A percentile compares a stretch with the other conserved stretches of the same genome.
Evolutionary conservation across 2,329 filamentous ascomycete species (phyloP).

Genomic region (Pestalotiopsis sp.): DNA sequence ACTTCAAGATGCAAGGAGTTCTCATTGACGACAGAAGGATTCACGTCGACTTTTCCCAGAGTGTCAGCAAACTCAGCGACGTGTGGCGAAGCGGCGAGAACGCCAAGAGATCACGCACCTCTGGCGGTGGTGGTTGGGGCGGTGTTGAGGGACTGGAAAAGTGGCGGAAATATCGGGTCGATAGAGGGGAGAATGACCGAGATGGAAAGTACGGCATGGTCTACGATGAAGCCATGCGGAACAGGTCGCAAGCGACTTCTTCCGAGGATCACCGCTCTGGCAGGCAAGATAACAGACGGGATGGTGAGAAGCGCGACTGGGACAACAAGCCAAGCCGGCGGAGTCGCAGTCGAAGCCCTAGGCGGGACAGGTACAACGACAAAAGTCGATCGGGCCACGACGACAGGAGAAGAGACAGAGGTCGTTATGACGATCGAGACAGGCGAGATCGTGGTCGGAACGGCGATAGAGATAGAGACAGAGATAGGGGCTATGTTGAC

Average conservation of each 20-base stretch:
- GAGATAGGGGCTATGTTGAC: conserved; percentile 21
- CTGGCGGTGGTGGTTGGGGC: conserved; percentile 73
- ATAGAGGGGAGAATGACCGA: conserved; percentile 41
- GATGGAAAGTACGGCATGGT: conserved; percentile 74
- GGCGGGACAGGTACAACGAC: conserved; percentile 22
- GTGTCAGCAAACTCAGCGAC: conserved; percentile 84
- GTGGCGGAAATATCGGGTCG: conserved; percentile 77
- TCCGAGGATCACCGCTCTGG: conserved; percentile 27
- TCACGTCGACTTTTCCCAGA: conserved; percentile 98
- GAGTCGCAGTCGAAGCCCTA: conserved; percentile 34
- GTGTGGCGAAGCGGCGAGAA: conserved; percentile 88
- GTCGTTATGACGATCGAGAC: conserved; percentile 23
- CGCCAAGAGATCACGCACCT: conserved; percentile 64
- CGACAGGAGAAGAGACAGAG: conserved; percentile 18
- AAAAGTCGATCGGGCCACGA: conserved; percentile 14
- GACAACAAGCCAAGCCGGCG: conserved; percentile 32
- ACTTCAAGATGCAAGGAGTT: conserved; percentile 98
- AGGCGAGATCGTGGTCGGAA: conserved; percentile 24
- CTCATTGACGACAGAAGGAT: conserved; percentile 97
- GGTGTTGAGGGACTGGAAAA: conserved; percentile 88
- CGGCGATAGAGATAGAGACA: conserved; percentile 24
- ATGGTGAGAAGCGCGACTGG: conserved; percentile 28
- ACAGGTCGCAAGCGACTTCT: conserved; percentile 41
- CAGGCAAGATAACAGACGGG: conserved; percentile 28
- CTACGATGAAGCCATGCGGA: conserved; percentile 66